phyloP scores from a whole-genome alignment of 2,329 filamentous ascomycete species.

The Fusarium fujikuroi region DNA sequence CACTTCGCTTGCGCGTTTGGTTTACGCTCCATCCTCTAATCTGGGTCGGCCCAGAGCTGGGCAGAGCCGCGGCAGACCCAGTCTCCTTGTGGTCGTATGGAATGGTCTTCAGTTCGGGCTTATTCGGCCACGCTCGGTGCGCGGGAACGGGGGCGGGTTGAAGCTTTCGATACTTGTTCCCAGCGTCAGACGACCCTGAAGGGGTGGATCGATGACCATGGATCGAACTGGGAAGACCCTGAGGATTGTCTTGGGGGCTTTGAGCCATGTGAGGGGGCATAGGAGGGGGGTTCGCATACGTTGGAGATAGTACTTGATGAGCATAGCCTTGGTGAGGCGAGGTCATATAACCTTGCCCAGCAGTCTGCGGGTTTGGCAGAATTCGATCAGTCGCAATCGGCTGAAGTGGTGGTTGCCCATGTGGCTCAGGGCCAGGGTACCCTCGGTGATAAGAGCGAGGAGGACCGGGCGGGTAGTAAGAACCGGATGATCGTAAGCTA shows the following conservation, averaged over 20 bases:
- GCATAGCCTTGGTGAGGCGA: conserved; percentile 49
- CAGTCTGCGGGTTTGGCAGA: conserved; percentile 49
- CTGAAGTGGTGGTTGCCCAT: conserved; percentile 44
- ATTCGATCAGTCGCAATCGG: conserved; percentile 48
- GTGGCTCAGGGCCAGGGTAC: conserved; percentile 47
- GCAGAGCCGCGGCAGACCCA: conserved; percentile 63
- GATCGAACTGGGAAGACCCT: conserved; percentile 45
- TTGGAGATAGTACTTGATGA: conserved; percentile 51
- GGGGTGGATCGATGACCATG: conserved; percentile 53
- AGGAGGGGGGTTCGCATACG: conserved; percentile 48
- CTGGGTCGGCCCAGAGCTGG: conserved; percentile 64
- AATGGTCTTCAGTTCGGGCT: conserved; percentile 67
- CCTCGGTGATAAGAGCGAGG: conserved; percentile 48
- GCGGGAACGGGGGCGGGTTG: conserved; percentile 67
- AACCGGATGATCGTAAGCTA: conserved; percentile 45
- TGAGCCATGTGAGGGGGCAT: conserved; percentile 48
- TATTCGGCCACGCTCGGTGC: conserved; percentile 59
- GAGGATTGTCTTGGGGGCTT: conserved; percentile 50
- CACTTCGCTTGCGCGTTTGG: conserved; percentile 52
- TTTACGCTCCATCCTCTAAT: conserved; percentile 68
- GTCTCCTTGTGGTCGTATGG: conserved; percentile 71
- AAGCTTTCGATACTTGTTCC: conserved; percentile 65
- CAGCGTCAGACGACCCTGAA: conserved; percentile 53
- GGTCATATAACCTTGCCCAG: conserved; percentile 48
- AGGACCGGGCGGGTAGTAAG: conserved; percentile 49